Evolutionary conservation across 2,329 filamentous ascomycete genomes (phyloP).

Genomic region (Fusarium sacchari): DNA sequence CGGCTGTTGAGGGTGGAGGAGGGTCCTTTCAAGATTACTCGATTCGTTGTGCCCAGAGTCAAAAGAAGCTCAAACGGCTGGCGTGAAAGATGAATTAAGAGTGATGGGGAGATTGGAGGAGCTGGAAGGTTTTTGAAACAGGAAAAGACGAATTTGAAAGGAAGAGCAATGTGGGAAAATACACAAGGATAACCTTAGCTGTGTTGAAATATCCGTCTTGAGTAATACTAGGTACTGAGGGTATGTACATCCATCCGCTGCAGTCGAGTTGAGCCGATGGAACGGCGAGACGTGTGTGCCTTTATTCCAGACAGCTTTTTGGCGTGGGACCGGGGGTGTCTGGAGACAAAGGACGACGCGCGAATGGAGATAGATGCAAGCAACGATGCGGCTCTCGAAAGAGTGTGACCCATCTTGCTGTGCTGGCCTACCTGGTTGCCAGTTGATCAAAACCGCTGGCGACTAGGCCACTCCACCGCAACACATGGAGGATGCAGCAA

Average conservation of each 20-base stretch:
- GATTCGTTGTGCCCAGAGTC: conserved; percentile 7
- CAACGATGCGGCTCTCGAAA: conserved; percentile 72
- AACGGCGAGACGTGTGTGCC: conserved; percentile 62
- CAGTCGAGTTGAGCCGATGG: conserved; percentile 62
- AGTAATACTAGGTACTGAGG: conserved; percentile 43
- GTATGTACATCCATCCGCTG: conserved; percentile 51
- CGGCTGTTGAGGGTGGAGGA: conserved; percentile 9
- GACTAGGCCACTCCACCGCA: conserved; percentile 71
- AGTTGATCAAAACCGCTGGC: conserved; percentile 76
- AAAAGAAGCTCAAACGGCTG: conserved; percentile 1
- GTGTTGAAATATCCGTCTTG: conserved; percentile 54
- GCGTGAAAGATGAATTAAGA: conserved; percentile 12
- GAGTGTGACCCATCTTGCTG: conserved; percentile 82
- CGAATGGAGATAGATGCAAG: conserved; percentile 63
- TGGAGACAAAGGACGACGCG: conserved; percentile 52
- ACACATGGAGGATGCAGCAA: conserved; percentile 56
- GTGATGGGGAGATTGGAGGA: conserved; percentile 11
- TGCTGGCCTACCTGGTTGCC: conserved; percentile 88
- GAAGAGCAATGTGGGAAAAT: conserved; percentile 10
- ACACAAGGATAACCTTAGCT: conserved; percentile 12
- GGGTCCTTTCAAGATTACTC: conserved; percentile 26
- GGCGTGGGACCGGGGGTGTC: conserved; percentile 62
- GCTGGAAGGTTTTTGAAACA: conserved; percentile 24
- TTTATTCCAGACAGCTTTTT: conserved; percentile 69
- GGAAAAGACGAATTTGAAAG: conserved; percentile 10